Base-by-base conservation (phyloP, 306 rosid genomes). In the Rosa persica region DNA sequence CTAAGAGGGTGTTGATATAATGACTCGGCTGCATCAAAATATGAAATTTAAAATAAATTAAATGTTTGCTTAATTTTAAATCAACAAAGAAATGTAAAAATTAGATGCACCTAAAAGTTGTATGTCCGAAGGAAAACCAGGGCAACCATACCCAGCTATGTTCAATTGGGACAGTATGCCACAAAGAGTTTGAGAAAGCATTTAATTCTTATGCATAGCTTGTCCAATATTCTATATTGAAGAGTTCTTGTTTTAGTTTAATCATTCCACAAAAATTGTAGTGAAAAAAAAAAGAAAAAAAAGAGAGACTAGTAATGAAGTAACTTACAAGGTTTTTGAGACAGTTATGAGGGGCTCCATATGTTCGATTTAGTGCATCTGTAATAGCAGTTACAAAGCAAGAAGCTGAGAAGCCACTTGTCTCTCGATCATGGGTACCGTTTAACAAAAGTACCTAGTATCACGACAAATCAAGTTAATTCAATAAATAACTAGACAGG, bases 321-420 rank as follows among this genome's bases (percentile, higher is more conserved):
- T 66, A 74, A 88, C 97, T 80, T 84, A 91, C 97, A 81, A 43
- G 84, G 79, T 88, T 92, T 79, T 83, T 84, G 30, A 90, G 81
- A 73, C 85, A 87, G 79, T 94, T 89, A 67, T 77, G 64, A 67
- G 84, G 84, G 74, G 86, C 87, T 80, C 98, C 97, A 74, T 88
- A 80, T 49, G 96, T 90, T 88, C 97, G 96, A 81, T 92, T 92
- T 61, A 94, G 83, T 76, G 98, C 97, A 80, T 94, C 96, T 49
- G 94, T 84, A 65, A 94, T 90, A 81, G 97, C 94, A 83, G 97
- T 88, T 43, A 87, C 87, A 81, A 92, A 94, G 88, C 88, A 82
- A 75, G 93, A 90, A 81, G 98, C 96, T 57, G 93, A 83, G 81
- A 94, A 92, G 62, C 88, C 93, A 85, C 84, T 84, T 5, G 97